phyloP scores from a whole-genome alignment of 208 protist species.

The Crithidia sp. region DNA sequence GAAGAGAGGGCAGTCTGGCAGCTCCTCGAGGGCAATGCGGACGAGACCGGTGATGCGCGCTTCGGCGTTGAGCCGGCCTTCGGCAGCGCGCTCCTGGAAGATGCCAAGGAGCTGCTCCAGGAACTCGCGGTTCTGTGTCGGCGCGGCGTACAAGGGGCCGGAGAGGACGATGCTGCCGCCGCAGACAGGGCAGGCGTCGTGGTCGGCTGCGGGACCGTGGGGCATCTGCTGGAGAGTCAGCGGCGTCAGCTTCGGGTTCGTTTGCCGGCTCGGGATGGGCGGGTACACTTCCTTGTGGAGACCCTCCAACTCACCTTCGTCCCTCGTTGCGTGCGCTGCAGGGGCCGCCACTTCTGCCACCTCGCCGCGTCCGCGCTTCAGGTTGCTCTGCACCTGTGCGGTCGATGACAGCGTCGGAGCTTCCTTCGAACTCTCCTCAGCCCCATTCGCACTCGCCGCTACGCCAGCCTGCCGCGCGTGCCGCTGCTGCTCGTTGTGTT shows the following conservation, averaged over 20 bases:
- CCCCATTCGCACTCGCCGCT: no score
- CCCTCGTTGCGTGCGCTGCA: not conserved
- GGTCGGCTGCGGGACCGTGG: not conserved
- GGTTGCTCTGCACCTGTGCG: not conserved
- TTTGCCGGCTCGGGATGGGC: slow-evolving; percentile 38
- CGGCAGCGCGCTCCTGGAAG: slow-evolving; percentile 67
- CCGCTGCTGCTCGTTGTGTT: slow-evolving; percentile 23
- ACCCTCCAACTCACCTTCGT: no score
- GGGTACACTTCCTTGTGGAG: slow-evolving; percentile 51
- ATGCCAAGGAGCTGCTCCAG: slow-evolving; percentile 70
- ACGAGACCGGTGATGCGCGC: slow-evolving; percentile 89
- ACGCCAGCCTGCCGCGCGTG: not conserved
- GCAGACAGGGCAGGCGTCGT: slow-evolving; percentile 77
- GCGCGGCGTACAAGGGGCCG: slow-evolving; percentile 94
- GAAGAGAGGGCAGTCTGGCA: slow-evolving; percentile 90
- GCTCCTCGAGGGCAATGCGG: slow-evolving; percentile 80
- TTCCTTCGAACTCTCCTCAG: no score
- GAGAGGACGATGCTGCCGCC: slow-evolving; percentile 77
- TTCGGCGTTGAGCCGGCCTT: slow-evolving; percentile 52
- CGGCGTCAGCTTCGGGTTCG: slow-evolving; percentile 52
- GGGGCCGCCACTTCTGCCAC: not conserved
- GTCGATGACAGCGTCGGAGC: no score
- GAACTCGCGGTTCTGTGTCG: slow-evolving; percentile 90
- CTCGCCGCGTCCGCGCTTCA: not conserved
- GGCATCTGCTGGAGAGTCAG: slow-evolving; percentile 40